phyloP scores from a whole-genome alignment of 306 rosid species.

The Aeschynomene evenia region DNA sequence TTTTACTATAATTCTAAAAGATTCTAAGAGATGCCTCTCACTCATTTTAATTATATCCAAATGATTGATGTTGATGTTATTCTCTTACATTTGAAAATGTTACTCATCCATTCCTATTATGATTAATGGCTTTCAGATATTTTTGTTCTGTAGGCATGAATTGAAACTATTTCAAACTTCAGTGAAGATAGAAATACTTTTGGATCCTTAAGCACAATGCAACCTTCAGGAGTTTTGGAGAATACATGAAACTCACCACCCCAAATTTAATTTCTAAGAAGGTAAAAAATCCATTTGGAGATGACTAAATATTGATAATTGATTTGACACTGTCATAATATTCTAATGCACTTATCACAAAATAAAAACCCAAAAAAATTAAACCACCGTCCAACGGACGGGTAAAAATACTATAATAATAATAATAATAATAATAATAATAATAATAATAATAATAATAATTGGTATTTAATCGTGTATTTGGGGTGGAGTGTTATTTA shows the following conservation, averaged over 20 bases:
- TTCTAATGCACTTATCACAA: no score
- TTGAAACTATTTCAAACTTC: slow-evolving; percentile 35
- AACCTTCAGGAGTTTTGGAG: slow-evolving; percentile 35
- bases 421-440: no score
- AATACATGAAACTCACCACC: slow-evolving; percentile 25
- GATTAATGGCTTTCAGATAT: not conserved
- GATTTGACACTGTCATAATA: no score
- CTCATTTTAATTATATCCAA: no score
- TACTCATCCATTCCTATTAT: not conserved
- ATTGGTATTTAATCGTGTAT: no score
- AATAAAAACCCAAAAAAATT: no score
- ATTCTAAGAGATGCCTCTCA: no score
- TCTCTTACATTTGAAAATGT: not conserved
- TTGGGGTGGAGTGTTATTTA: no score
- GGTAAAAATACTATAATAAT: no score
- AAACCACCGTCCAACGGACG: no score
- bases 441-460: no score
- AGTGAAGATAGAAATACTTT: slow-evolving; percentile 23
- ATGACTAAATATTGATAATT: not conserved
- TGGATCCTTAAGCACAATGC: slow-evolving; percentile 35
- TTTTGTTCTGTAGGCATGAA: slow-evolving; percentile 42
- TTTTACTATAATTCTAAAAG: no score
- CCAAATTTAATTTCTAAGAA: slow-evolving; percentile 34
- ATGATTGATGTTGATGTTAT: not conserved
- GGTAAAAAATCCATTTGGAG: slow-evolving; percentile 70